Base-by-base conservation (phyloP, 139 green algal genomes). In the Edaphochlamys debaryana region DNA sequence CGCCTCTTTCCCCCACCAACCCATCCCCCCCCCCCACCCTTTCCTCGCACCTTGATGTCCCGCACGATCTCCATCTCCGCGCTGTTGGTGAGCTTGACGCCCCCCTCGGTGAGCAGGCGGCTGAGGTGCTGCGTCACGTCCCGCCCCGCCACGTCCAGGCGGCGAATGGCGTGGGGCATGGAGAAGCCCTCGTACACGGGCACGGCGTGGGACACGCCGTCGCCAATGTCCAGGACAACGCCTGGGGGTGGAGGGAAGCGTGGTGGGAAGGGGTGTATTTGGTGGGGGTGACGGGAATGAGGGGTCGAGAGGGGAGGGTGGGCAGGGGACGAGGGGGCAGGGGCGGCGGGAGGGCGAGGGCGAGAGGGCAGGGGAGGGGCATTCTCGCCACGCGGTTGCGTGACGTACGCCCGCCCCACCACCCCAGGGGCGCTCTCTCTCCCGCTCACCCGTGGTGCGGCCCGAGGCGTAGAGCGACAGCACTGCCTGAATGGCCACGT, bases 61-160 rank as follows among this genome's bases (percentile, higher is more conserved):
- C 96, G 89, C 54, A 98, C 96, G 69, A 98, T 98, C 89, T 99
- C 96, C 74, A 94, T 89, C 90, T 99, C 96, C 40, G 96, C 95
- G 60, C 92, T 91, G 76, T 93, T 98, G 78, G 91, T 96, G 89
- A 99, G 98, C 66, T 90, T 95, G 90, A 98, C 94, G 63, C 96
- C 96, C 40, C 95, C 89, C 92, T 99, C 86, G 69, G 79, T 96
- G 94, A 84, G 92, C 95, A 72, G 95, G 75, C 93, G 96, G 83
- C 94, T 94, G 90, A 99, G 90, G 90, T 97, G 96, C 37, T 97
- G 90, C 32, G 96, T 99, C 23, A 99, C 85, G 87, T 99, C 96
- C 69, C 96, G 93, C 20, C 96, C 96, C 36, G 96, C 96, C 60
- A 99, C 86, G 84, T 99, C 96, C 75, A 99, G 87, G 32, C 96